Conservation (phyloP, 495 filamentous ascomycete genomes). For the Penicillium flavigenum region DNA sequence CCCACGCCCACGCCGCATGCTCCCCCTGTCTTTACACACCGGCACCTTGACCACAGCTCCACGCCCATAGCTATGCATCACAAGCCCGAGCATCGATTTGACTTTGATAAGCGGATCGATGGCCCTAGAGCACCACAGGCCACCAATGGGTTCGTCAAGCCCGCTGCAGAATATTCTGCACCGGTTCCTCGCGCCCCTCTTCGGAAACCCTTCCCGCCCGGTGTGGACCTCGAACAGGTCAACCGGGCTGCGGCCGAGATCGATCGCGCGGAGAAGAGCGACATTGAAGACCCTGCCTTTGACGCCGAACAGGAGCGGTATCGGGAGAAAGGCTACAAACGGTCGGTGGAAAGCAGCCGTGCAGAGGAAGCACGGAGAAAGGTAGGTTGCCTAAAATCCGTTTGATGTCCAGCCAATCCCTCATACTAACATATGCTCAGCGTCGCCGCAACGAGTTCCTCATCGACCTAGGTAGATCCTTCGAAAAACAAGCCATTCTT, state of each 20-base stretch:
- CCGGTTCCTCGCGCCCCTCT: slow-evolving; percentile 13
- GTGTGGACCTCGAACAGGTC: slow-evolving; percentile 63
- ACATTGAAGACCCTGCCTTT: slow-evolving; percentile 64
- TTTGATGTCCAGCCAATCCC: slow-evolving; percentile 16
- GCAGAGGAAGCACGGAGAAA: slow-evolving; percentile 60
- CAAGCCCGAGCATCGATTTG: slow-evolving; percentile 34
- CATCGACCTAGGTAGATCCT: slow-evolving; percentile 48
- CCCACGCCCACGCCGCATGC: slow-evolving; percentile 27
- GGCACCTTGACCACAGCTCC: slow-evolving; percentile 28
- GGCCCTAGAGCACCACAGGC: slow-evolving; percentile 11
- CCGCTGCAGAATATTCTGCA: slow-evolving; percentile 9
- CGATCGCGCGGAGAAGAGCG: slow-evolving; percentile 64
- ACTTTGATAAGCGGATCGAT: slow-evolving; percentile 22
- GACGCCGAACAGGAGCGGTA: slow-evolving; percentile 57
- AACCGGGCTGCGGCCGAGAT: slow-evolving; percentile 62
- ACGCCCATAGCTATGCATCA: slow-evolving; percentile 27
- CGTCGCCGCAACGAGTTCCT: slow-evolving; percentile 55
- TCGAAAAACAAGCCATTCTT: slow-evolving; percentile 53
- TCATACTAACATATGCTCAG: slow-evolving; percentile 35
- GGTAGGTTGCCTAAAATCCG: slow-evolving; percentile 28
- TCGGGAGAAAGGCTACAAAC: slow-evolving; percentile 54
- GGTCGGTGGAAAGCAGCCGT: slow-evolving; percentile 57
- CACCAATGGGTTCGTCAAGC: slow-evolving; percentile 22
- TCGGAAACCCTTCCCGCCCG: slow-evolving; percentile 27
- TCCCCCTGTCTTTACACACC: slow-evolving; percentile 13